Conservation (phyloP, 768 basidiomycete species). For the Trametes punicea region DNA sequence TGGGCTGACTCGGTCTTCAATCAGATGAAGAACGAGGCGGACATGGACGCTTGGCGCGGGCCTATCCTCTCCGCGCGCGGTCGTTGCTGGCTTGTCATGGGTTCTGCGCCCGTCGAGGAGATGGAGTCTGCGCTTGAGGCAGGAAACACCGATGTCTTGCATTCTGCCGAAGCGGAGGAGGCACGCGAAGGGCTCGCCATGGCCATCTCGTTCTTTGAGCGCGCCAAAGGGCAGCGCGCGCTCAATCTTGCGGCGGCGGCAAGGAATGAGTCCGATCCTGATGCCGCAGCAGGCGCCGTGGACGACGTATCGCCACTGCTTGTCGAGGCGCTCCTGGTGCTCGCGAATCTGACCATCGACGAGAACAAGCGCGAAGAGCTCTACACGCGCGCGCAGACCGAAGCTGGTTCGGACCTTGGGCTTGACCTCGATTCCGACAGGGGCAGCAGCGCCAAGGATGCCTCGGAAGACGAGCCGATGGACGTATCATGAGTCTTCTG, state of each 20-base stretch:
- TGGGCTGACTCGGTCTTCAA: slow-evolving; percentile 61
- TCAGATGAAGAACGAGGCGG: slow-evolving; percentile 63
- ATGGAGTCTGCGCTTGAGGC: slow-evolving; percentile 52
- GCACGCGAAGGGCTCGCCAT: slow-evolving; percentile 48
- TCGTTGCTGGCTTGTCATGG: slow-evolving; percentile 53
- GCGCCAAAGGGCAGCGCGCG: slow-evolving; percentile 25
- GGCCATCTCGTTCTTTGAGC: slow-evolving; percentile 38
- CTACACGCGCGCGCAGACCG: slow-evolving; percentile 47
- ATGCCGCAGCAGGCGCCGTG: background rate
- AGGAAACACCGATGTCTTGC: slow-evolving; percentile 37
- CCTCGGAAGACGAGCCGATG: slow-evolving; percentile 1
- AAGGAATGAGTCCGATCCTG: background rate
- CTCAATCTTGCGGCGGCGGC: background rate
- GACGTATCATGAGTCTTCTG: background rate
- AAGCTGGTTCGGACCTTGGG: slow-evolving; percentile 41
- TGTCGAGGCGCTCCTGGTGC: slow-evolving; percentile 53
- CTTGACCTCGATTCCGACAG: slow-evolving; percentile 24
- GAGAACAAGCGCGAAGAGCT: slow-evolving; percentile 46
- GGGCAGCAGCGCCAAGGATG: too few relatives aligned
- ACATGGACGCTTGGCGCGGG: slow-evolving; percentile 48
- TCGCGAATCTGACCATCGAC: slow-evolving; percentile 57
- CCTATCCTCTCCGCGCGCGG: slow-evolving; percentile 47
- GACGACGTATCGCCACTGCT: slow-evolving; percentile 33
- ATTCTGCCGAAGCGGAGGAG: slow-evolving; percentile 50
- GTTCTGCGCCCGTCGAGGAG: slow-evolving; percentile 51